Evolutionary conservation across 352 stramenopile species (phyloP), one percentile per base, ranked within the genome.

Genomic region (Stramenopiles sp.): DNA sequence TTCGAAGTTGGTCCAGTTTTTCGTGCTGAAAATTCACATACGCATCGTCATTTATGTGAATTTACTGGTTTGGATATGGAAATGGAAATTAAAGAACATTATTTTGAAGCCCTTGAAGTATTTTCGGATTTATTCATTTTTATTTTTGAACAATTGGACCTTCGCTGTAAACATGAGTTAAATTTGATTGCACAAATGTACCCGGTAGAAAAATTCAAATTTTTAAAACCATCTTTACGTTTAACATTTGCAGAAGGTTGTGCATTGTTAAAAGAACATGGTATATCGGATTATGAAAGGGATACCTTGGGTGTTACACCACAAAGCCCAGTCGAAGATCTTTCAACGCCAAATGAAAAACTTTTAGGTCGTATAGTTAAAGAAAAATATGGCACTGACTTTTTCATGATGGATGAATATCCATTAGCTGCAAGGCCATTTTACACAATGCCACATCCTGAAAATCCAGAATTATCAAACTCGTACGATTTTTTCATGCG

Each of bases 321-420:
- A 29, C 7, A n/a, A 20, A 63, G 63, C 30, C 76, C 78, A 27
- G 77, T 80, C 6, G 87, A 87, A 29, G 90, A 95, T 84, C 81
- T 94, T 74, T 96, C 84, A 69, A 98, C 94, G 32, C 92, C 95
- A 85, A 97, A 98, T 84, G 96, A 99, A 85, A 98, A 98, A 87
- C 94, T 91, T 82, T 91, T 98, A 53, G 94, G 95, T 78, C 85
- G 88, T 73, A 87, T 20, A 76, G 93, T 98, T 20, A 94, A 94
- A 83, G 91, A 95, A 78, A 99, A 99, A 88, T 99, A 98, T 84
- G 91, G 92, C 78, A 98, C 95, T 80, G 96, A 99, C 86, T 99
- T 99, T 84, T 99, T 98, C 89, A 98, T 99, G 79, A 92, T 99
- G 85, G 95, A 99, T 91, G 98, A 98, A 88, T 99, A 98, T 88